These are phyloP conservation scores for Holtermannia corniformis DNA, from an alignment of 768 basidiomycete species.

Conservation along the genomic window DNA sequence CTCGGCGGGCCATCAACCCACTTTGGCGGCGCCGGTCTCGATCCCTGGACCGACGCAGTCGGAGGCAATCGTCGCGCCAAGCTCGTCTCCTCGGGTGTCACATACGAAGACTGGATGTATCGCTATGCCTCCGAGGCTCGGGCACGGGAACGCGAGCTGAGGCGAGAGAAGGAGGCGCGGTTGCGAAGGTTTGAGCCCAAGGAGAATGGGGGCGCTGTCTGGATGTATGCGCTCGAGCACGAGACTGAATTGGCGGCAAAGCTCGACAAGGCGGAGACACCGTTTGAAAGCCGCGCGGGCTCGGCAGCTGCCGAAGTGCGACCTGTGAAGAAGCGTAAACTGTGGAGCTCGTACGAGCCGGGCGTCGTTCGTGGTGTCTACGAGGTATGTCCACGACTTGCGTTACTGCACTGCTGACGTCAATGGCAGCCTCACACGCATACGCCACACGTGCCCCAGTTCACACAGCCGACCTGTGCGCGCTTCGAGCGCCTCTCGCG, in stretches of 20 bases:
- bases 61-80: slow-evolving; percentile 73
- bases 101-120: slow-evolving; percentile 87
- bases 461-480: slow-evolving; percentile 7
- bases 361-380: slow-evolving; percentile 27
- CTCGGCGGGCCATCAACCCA: slow-evolving; percentile 88
- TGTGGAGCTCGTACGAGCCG: slow-evolving; percentile 11
- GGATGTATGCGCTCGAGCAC: slow-evolving; percentile 18
- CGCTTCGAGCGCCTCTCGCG: slow-evolving; percentile 3
- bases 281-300: neutral
- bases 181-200: slow-evolving; percentile 19
- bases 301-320: neutral
- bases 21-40: slow-evolving; percentile 73
- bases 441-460: slow-evolving; percentile 15
- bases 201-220: slow-evolving; percentile 10
- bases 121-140: slow-evolving; percentile 59
- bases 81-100: slow-evolving; percentile 67
- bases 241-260: neutral
- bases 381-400: slow-evolving; percentile 22
- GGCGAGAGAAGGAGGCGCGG: slow-evolving; percentile 34
- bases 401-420: neutral
- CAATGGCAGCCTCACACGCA: slow-evolving; percentile 34
- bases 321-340: neutral
- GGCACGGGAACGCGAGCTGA: slow-evolving; percentile 50
- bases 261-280: slow-evolving; percentile 1
- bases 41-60: slow-evolving; percentile 81